Evolutionary conservation across 768 basidiomycete species (phyloP), one percentile per base, ranked within the genome.

Genomic region (Lactarius akahatsu): DNA sequence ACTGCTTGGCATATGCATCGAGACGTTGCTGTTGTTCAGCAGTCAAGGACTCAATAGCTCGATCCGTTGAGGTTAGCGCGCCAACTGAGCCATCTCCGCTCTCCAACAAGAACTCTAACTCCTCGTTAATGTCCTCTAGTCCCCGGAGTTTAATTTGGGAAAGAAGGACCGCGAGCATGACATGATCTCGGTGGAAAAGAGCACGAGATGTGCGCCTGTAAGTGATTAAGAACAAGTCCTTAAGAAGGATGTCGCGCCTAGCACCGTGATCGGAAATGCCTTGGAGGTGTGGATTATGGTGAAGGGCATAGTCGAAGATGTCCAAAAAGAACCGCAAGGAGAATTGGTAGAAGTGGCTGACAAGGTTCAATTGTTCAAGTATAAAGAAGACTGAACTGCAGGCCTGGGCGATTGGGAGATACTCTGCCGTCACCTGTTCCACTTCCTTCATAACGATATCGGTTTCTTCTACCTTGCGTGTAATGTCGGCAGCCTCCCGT

Each of bases 321-420:
- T 97, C 96, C 66, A 98, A 85, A 90, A 99, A 99, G 83, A 96
- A 98, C 34, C 83, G 89, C 56, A 99, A 83, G 2, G 97, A 98
- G 82, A 99, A 99, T 76, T 98, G 94, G 74, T 99, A 99, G 81
- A 98, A 98, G 78, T 97, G 96, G 74, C 96, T 94, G 80, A 98
- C 86, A 61, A 90, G 83, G 74, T 93, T 90, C 59, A 98, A 84
- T 73, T 98, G 95, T 73, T 98, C 96, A 72, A 99, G 81, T 65
- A 96, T 91, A 79, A 99, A 99, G 85, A 93, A 99, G 52, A 98
- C 88, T 1, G 94, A 88, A 75, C 95, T 96, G 83, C 96, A 97
- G 4, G 95, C 94, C 73, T 95, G 93, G 0, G 97, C 96, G 57
- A 99, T 78, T 10, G 96, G 94, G 15, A 96, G 81, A 74, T 98